Evolutionary conservation across 106 monocot species (phyloP).

Genomic region (Apostasia ramifera): DNA sequence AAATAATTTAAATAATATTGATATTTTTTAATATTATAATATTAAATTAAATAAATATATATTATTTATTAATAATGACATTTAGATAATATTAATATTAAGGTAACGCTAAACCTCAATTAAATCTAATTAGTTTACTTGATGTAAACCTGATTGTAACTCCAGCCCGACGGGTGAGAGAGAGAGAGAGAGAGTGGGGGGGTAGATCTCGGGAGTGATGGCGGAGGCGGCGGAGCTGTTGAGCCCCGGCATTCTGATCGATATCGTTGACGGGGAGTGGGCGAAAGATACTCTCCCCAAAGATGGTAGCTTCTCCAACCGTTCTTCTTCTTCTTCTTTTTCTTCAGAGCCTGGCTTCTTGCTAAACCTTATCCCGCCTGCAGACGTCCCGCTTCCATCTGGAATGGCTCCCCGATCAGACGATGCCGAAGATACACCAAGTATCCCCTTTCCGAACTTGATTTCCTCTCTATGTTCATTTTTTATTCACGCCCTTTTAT

Average conservation of each 20-base stretch:
- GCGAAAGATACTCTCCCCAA: conserved; percentile 29
- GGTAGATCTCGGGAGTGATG: background rate
- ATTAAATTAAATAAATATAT: too few species aligned
- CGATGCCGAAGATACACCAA: conserved; percentile 22
- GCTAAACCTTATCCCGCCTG: background rate
- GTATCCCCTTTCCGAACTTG: background rate
- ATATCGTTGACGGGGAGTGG: conserved; percentile 38
- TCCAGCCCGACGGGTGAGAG: too few species aligned
- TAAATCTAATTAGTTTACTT: too few species aligned
- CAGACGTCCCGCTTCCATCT: conserved; percentile 22
- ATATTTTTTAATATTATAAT: too few species aligned
- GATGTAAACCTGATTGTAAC: too few species aligned
- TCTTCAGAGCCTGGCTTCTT: background rate
- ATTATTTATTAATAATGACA: too few species aligned
- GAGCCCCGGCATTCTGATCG: conserved; percentile 35
- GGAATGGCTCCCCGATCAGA: conserved; percentile 18
- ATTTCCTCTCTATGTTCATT: too few species aligned
- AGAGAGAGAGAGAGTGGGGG: background rate
- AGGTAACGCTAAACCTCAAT: too few species aligned
- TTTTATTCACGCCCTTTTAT: too few species aligned
- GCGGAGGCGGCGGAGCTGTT: conserved; percentile 17
- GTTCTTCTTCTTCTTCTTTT: background rate
- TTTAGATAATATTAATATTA: too few species aligned
- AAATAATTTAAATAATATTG: too few species aligned
- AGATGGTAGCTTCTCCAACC: conserved; percentile 16